These are phyloP conservation scores for Tylopilus orsonianus DNA, from an alignment of 1,284 basidiomycete genomes.

Conservation along the genomic window DNA sequence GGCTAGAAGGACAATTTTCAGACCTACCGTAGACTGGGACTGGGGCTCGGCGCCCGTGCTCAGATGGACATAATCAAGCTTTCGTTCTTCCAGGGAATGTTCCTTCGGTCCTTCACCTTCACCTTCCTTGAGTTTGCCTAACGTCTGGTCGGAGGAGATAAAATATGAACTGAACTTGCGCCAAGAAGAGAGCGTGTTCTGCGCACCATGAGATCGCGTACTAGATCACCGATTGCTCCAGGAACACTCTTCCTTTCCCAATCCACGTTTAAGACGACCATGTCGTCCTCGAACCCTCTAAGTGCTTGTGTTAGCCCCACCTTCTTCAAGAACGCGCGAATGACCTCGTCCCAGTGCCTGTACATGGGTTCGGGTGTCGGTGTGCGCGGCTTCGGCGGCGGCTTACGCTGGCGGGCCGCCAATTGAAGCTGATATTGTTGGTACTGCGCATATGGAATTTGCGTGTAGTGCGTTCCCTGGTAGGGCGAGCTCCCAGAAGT, in stretches of 20 bases:
- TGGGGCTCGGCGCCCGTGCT: slow-evolving; percentile 44
- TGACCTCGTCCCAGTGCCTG: slow-evolving; percentile 60
- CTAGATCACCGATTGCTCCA: slow-evolving; percentile 51
- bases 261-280: slow-evolving; percentile 64
- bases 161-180: background rate
- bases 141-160: slow-evolving; percentile 15
- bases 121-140: slow-evolving; percentile 28
- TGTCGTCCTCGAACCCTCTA: slow-evolving; percentile 65
- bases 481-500: slow-evolving; percentile 32
- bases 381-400: slow-evolving; percentile 29
- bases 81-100: slow-evolving; percentile 57
- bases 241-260: slow-evolving; percentile 61
- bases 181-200: slow-evolving; percentile 3
- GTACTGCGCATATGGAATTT: slow-evolving; percentile 34
- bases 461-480: slow-evolving; percentile 35
- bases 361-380: slow-evolving; percentile 42
- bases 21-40: slow-evolving; percentile 57
- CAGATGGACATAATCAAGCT: slow-evolving; percentile 57
- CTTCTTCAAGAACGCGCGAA: slow-evolving; percentile 53
- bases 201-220: slow-evolving; percentile 53
- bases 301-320: slow-evolving; percentile 62
- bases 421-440: slow-evolving; percentile 34
- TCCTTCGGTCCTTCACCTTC: slow-evolving; percentile 29
- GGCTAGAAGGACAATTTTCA: slow-evolving; percentile 1
- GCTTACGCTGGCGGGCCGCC: slow-evolving; percentile 31